These are phyloP conservation scores for Aphanomyces stellatus DNA, from an alignment of 352 stramenopile species.

Conservation along the genomic window DNA sequence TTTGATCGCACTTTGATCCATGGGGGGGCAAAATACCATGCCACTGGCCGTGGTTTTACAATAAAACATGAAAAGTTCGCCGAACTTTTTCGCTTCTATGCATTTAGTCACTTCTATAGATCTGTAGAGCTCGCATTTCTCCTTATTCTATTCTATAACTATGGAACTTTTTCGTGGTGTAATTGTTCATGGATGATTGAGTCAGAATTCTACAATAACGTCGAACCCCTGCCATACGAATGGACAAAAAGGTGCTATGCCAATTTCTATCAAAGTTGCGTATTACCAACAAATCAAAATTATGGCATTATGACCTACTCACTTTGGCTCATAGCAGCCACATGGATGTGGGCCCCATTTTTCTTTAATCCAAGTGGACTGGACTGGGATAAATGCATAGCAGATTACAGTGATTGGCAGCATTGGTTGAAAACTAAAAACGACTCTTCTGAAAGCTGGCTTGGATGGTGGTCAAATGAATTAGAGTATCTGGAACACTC, in stretches of 20 bases:
- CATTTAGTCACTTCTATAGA: slow-evolving; percentile 96
- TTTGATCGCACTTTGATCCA: slow-evolving; percentile 97
- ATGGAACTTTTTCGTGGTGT: slow-evolving; percentile 92
- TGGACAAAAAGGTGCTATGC: slow-evolving; percentile 72
- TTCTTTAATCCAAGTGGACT: slow-evolving; percentile 96
- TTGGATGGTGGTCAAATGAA: slow-evolving; percentile 81
- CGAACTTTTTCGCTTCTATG: slow-evolving; percentile 97
- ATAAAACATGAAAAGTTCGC: slow-evolving; percentile 98
- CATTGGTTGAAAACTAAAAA: slow-evolving; percentile 89
- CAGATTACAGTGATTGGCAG: slow-evolving; percentile 93
- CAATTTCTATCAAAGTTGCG: slow-evolving; percentile 81
- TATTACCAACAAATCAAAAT: slow-evolving; percentile 92
- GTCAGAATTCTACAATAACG: slow-evolving; percentile 57
- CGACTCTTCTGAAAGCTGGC: slow-evolving; percentile 80
- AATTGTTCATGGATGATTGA: slow-evolving; percentile 80
- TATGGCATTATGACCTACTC: slow-evolving; percentile 98
- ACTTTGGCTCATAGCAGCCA: slow-evolving; percentile 77
- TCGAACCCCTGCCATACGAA: slow-evolving; percentile 58
- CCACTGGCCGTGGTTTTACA: slow-evolving; percentile 97
- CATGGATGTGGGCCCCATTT: slow-evolving; percentile 73
- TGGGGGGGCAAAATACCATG: slow-evolving; percentile 96
- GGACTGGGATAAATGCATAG: slow-evolving; percentile 95
- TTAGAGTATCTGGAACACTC: slow-evolving; percentile 78
- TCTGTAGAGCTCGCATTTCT: slow-evolving; percentile 90
- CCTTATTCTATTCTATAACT: slow-evolving; percentile 73